Base-by-base conservation (phyloP, 2,329 filamentous ascomycete species). In the Arthrobotrys musiformis region DNA sequence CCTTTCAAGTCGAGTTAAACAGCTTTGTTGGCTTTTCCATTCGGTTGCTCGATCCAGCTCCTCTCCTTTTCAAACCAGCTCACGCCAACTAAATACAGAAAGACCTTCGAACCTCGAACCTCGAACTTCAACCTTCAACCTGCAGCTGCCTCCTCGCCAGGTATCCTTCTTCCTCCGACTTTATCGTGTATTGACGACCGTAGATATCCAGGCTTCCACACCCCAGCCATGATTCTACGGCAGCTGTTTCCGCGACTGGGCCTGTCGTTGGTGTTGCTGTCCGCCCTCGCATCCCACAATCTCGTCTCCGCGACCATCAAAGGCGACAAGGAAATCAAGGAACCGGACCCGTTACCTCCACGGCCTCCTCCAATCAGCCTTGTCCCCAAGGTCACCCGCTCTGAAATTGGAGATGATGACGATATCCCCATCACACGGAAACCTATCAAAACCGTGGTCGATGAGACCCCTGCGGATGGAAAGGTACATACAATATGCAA, bases 321-420 rank as follows among this genome's bases (percentile, higher is more conserved):
- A 50, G 87, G 90, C 64, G 89, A 89, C 79, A 87, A 87, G 81
- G 88, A 87, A 83, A 89, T 90, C 22, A 89, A 89, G 28, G 86
- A 89, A 79, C 86, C 85, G 77, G 90, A 90, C 40, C 72, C 72
- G 56, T 54, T 77, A 40, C 72, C 72, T 58, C 72, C 72, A 46
- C 58, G 66, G 40, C 62, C 72, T 61, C 64, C 50, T 28, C 72
- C 72, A 28, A 67, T 70, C 64, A 70, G 58, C 33, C 56, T 77
- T 22, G 72, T 77, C 28, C 64, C 72, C 42, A 77, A 64, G 42
- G 72, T 77, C 50, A 77, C 61, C 24, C 64, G 61, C 2, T 70
- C 60, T 19, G 66, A 70, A 17, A 69, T 70, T 19, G 64, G 70
- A 35, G 62, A 75, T 35, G 64, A 70, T 8, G 66, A 76, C 42